Evolutionary conservation across 192 early-diverging fungal genomes (phyloP), one percentile per base, ranked within the genome.

Genomic region (Spizellomyces punctatus): DNA sequence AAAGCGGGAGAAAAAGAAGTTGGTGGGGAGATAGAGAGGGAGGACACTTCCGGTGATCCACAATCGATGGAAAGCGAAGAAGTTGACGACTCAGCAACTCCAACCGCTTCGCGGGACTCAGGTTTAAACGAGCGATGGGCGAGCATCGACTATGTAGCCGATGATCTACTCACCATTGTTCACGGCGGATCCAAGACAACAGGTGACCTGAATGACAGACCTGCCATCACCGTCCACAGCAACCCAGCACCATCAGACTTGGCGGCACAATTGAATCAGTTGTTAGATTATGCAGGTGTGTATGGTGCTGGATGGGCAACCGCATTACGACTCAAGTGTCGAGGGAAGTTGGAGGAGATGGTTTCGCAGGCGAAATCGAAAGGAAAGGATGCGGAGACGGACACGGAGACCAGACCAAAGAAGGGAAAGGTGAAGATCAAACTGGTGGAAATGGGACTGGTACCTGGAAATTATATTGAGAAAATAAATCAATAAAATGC

Each of bases 401-500:
- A 19, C 6, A 41, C 16, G 36, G 42, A 19, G 14, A 54, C 50
- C 12, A 19, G 50, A 54, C 50, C 50, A 19, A 61, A 19, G 14
- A 44, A 48, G 43, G 67, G 42, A 16, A 68, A 58, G 46, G 67
- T 75, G 19, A 75, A 64, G 46, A 70, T 75, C n/a, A 69, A 46
- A 55, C 16, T 73, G 41, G 8, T 73, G 43, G 74, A 75, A 48
- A 62, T 75, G 74, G 74, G 74, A 12, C 60, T 75, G 48, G 60
- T 75, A 7, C 74, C 74, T 7, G 74, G 69, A 6, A 75, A 75
- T 52, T 71, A 75, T 43, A 64, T 75, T 45, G 73, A 69, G 58
- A 36, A 36, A 36, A 36, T 36, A 36, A 36, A 36, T 36, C 1
- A 36, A 36, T 36, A 36, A 36, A 36, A 36, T 36, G 27, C 27